Evolutionary conservation across 2,329 filamentous ascomycete genomes (phyloP), one percentile per base, ranked within the genome.

Genomic region (Mollisia scopiformis): DNA sequence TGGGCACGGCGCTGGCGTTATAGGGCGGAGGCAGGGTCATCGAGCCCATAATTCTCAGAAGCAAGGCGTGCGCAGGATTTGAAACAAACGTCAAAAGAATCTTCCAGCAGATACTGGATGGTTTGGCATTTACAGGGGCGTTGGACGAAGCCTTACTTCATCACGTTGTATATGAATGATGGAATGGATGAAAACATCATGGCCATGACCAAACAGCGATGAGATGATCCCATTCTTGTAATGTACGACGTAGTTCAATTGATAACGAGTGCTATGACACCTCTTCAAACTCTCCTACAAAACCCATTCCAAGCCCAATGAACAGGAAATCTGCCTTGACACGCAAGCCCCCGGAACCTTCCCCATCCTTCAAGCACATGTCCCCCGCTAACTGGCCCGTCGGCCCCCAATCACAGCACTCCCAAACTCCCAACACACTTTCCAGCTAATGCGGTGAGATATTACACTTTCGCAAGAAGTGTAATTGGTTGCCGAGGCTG

Each of bases 121-220:
- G 23, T 28, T 46, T n/a, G n/a, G 41, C 19, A 46, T 23, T 51
- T 33, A 31, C 49, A 51, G 19, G n/a, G 49, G 49, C 28, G 49
- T 51, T 51, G 28, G 30, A 19, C 10, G 23, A 11, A 7, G 7
- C 25, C 41, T 28, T 19, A n/a, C 49, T 51, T 51, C 49, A 51
- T 51, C n/a, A n/a, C n/a, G 27, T 33, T 51, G 49, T 51, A 51
- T 51, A 51, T 51, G 49, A 51, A 11, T 28, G 43, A 47, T 47
- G 23, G 46, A n/a, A 49, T 49, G 49, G 41, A 25, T 19, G 5
- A 5, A 27, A 11, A 47, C 28, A 27, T 33, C 27, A 19, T 31
- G 49, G 49, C 28, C 49, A 51, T 51, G 49, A 51, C 13, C 28
- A 28, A 47, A 16, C 25, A 21, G 19, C 2, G 16, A 49, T 28